Conservation (phyloP, 306 rosid species). For the Bauhinia variegata region DNA sequence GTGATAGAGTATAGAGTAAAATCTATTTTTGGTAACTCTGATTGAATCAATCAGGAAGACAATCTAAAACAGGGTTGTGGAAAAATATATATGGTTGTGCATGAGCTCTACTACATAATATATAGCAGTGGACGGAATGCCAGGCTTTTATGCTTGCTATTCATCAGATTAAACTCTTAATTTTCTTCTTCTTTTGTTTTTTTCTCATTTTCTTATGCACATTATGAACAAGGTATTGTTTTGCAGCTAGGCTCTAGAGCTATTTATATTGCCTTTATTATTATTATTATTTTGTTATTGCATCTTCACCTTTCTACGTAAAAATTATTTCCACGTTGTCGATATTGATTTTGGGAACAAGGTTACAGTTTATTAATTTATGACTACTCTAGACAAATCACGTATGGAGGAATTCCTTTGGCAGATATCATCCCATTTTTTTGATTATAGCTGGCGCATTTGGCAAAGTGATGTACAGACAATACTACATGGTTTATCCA, state of each 20-base stretch:
- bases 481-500: constrained; percentile 76
- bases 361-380: constrained; percentile 21
- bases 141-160: constrained; percentile 5
- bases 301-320: too few species aligned
- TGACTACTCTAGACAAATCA: constrained; percentile 13
- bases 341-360: constrained; percentile 11
- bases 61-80: not conserved
- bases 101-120: not conserved
- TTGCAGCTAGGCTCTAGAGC: too few species aligned
- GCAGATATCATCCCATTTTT: constrained; percentile 93
- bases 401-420: constrained; percentile 37
- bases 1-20: constrained; percentile 8
- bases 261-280: too few species aligned
- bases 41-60: not conserved
- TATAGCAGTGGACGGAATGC: constrained; percentile 1
- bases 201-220: constrained; percentile 9
- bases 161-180: constrained; percentile 10
- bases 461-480: constrained; percentile 93
- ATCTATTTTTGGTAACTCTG: constrained; percentile 19
- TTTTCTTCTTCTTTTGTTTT: not conserved
- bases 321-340: constrained; percentile 10
- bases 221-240: too few species aligned
- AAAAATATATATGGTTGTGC: not conserved
- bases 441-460: constrained; percentile 92
- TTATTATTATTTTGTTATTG: too few species aligned